These are phyloP conservation scores for Uronychia binucleata DNA, from an alignment of 73 alveolate genomes.

Conservation along the genomic window DNA sequence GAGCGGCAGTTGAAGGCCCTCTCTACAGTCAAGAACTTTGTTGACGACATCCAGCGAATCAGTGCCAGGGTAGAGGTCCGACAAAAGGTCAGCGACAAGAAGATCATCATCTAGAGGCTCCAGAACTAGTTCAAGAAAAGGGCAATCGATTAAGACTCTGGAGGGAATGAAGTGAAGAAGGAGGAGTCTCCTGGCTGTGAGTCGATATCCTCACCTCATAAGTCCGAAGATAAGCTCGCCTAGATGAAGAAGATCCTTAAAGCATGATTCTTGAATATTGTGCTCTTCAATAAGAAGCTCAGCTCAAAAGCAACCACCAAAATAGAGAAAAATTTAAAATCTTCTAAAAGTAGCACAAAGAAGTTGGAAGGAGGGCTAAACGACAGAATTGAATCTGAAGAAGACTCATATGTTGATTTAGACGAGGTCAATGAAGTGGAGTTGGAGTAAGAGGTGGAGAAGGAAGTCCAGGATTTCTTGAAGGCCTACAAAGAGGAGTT, in stretches of 20 bases:
- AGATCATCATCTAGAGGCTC: not conserved
- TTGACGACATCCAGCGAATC: not conserved
- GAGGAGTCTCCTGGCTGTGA: not conserved
- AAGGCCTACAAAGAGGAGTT: not conserved
- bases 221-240: not conserved
- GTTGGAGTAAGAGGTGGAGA: not conserved
- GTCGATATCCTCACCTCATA: not conserved
- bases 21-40: no score
- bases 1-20: no score
- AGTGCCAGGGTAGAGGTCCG: not conserved
- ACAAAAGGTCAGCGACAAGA: not conserved
- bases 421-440: not conserved
- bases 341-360: no score
- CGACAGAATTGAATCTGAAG: not conserved
- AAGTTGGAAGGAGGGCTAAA: not conserved
- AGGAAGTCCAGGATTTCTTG: not conserved
- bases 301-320: not conserved
- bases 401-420: not conserved
- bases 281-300: not conserved
- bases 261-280: not conserved
- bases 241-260: not conserved
- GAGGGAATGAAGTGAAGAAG: not conserved
- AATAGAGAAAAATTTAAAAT: no score
- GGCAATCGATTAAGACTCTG: not conserved
- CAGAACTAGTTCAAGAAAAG: not conserved